Base-by-base conservation (phyloP, 371 early-diverging fungal genomes). In the Saksenaea oblongispora region DNA sequence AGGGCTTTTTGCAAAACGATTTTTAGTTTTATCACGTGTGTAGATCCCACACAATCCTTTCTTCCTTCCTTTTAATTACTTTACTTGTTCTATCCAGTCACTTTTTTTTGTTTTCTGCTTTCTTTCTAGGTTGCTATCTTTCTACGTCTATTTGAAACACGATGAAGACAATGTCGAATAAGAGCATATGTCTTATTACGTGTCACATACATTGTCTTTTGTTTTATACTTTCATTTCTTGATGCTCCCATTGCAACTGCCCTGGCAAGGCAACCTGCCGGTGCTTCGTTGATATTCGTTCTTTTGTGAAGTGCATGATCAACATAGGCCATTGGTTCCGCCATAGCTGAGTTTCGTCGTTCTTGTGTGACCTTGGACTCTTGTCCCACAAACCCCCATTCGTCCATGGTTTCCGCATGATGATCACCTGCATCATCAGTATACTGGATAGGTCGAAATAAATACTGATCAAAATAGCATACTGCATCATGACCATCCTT, bases 391-490 rank as follows among this genome's bases (percentile, higher is more conserved):
- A 47, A 47, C 22, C 51, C 51, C 51, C n/a, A 26, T 39, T 34
- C 26, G 14, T 1, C n/a, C 51, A 37, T 28, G 56, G 11, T 44
- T 37, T 31, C 58, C 55, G 34, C 69, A 34, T 56, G 39, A 2
- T 10, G 18, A 8, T 39, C 54, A 51, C 34, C 51, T 10, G 47
- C 61, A 24, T 67, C 57, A 28, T 72, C 69, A 22, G 72, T 72
- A n/a, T 63, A 66, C 24, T 65, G 56, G 3, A 74, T 63, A 5
- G 35, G 17, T 9, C 37, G 69, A 53, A 74, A 75, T 64, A 79
- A 61, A 27, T 79, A 79, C 15, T 61, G 58, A 8, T 63, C 7
- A 67, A 76, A 79, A 66, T 76, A 79, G 59, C 79, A 79, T 9
- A 34, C 27, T 7, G 58, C 34, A 13, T 28, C 34, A 1, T 27